Conservation (phyloP, 306 rosid species). For the Trichosanthes cucumerina region DNA sequence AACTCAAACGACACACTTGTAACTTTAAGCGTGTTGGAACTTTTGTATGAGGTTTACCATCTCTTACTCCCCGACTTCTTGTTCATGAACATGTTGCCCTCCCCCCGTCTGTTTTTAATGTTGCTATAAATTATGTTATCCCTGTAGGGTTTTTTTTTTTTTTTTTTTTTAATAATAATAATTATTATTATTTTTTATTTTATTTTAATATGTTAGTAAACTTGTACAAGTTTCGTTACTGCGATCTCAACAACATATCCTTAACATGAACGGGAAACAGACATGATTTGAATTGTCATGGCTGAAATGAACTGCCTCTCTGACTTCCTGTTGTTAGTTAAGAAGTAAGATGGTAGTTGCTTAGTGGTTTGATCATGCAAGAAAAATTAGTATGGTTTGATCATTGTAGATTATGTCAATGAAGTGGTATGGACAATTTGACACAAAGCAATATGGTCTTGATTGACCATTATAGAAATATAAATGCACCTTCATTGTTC, state of each 20-base stretch:
- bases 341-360: not conserved
- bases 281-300: not conserved
- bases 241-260: not conserved
- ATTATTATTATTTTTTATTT: too few relatives aligned
- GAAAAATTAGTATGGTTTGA: not conserved
- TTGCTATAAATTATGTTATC: not conserved
- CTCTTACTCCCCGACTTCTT: constrained; percentile 8
- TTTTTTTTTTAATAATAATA: too few relatives aligned
- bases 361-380: not conserved
- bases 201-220: not conserved
- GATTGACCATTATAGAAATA: not conserved
- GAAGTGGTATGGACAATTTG: not conserved
- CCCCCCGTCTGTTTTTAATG: not conserved
- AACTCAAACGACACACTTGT: constrained; percentile 62
- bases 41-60: constrained; percentile 67
- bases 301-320: not conserved
- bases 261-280: not conserved
- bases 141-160: not conserved
- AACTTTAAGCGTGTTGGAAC: constrained; percentile 78
- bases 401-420: not conserved
- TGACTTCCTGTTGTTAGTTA: not conserved
- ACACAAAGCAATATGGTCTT: not conserved
- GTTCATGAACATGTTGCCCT: not conserved
- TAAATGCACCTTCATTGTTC: not conserved
- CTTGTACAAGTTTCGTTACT: not conserved